Base-by-base conservation (phyloP, 2,329 filamentous ascomycete genomes). In the Eurotiales sp. region DNA sequence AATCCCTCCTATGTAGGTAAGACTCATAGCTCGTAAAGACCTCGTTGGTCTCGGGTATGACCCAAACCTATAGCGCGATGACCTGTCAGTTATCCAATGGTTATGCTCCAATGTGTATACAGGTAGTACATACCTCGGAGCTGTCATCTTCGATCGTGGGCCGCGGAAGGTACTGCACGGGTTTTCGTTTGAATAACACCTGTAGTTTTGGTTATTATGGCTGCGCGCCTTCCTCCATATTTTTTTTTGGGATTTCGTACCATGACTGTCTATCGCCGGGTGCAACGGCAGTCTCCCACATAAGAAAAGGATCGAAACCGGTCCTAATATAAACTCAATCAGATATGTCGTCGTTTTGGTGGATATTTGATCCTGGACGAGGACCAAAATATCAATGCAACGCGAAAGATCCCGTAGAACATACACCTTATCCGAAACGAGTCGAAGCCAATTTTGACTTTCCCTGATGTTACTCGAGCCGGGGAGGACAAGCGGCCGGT, bases 111-210 rank as follows among this genome's bases (percentile, higher is more conserved):
- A 51, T 53, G 56, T 3, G 21, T 8, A 25, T 10, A 46, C 8
- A 21, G 25, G n/a, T n/a, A 27, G 10, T 10, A 27, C 80, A 61
- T 79, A 92, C 91, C 81, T 97, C 90, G 61, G 82, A 79, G 63
- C 88, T 84, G 59, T 95, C 89, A 76, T 93, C 85, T 60, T 90
- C 80, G 59, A 92, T 82, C 47, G 81, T 76, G 19, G 87, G 86
- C 43, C 80, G 78, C 45, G 87, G 80, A 59, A 91, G 77, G 67
- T 90, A 87, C 73, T 88, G 85, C 65, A 97, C 90, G 52, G 91
- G 91, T 74, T 97, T 97, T 64, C 93, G 84, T 77, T 97, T 97
- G 73, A 88, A 96, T 58, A 96, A 81, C 61, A 99, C 92, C 92
- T 97, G 22, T 2, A 23, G 23, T 17, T 12, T 30, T 12, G 3